Evolutionary conservation across 345 rosid species (phyloP), one percentile per base, ranked within the genome.

Genomic region (Alliaria petiolata): DNA sequence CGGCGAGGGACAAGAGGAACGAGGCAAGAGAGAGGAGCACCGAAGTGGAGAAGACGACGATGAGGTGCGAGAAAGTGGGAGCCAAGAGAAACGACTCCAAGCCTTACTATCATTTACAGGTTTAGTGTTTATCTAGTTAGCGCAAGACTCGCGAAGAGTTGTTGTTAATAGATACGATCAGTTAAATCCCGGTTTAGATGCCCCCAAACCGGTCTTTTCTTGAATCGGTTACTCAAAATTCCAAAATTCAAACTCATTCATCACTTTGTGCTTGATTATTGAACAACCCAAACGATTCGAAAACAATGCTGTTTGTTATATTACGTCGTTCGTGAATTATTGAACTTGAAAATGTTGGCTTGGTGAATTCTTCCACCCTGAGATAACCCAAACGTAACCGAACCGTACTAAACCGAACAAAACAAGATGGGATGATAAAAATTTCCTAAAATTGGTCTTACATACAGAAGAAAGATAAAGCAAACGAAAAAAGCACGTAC

Each of bases 11-110:
- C 1, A 13, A 38, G 16, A 25, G 64, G 64, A 44, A 45, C 5
- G 62, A 63, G 55, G n/a, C 42, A 49, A 28, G 73, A 67, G 68
- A 74, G 73, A n/a, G 60, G 73, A 42, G 67, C 34, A 47, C 16
- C 26, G 4, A 26, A 43, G 46, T 12, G 54, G 44, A 65, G 55
- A 59, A 36, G 54, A 35, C 9, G 73, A 53, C 25, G 26, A 42
- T 7, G 39, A 42, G 31, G 26, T 1, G 69, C 56, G 64, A 53
- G 58, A 26, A 53, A 53, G 51, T 19, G 70, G 22, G 55, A 31
- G 26, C 49, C 8, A 15, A 67, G 57, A 3, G 69, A 35, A 3
- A 26, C 74, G 63, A 75, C 28, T 35, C 64, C 69, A 61, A 62
- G 31, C 33, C 43, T 68, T 42, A 61, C 4, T 8, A 64, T 53